phyloP scores from a whole-genome alignment of 2,329 filamentous ascomycete species.

The Ambrosiella xylebori region DNA sequence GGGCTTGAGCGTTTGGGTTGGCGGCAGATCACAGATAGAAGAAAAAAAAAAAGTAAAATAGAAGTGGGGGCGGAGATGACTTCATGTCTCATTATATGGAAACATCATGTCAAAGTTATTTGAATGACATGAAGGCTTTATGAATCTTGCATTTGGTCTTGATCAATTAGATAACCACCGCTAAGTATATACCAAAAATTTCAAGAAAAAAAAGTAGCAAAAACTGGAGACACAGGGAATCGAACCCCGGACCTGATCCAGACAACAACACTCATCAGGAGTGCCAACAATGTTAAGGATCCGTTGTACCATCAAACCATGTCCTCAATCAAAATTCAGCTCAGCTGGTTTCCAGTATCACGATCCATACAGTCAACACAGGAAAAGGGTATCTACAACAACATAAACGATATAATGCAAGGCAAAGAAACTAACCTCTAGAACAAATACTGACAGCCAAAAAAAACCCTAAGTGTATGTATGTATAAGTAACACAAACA shows the following conservation, averaged over 20 bases:
- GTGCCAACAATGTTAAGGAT: slow-evolving; percentile 7
- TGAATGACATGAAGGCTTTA: no score
- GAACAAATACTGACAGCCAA: background rate
- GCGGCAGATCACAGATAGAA: no score
- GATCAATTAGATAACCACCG: background rate
- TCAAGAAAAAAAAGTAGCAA: background rate
- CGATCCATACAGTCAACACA: no score
- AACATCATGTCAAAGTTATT: no score
- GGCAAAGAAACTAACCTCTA: background rate
- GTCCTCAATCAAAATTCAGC: background rate
- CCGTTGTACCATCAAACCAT: slow-evolving; percentile 11
- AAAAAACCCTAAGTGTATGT: background rate
- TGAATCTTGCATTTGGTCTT: no score
- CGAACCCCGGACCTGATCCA: slow-evolving; percentile 14
- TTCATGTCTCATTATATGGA: no score
- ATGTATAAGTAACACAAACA: background rate
- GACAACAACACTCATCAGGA: background rate
- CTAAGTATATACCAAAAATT: background rate
- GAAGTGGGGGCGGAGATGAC: no score
- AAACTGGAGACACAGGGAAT: slow-evolving; percentile 13
- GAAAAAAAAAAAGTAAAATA: no score
- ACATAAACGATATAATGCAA: background rate
- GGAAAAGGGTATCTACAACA: background rate
- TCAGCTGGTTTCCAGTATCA: no score
- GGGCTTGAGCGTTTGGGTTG: background rate